Base-by-base conservation (phyloP, 116 monocot genomes). In the Dioscorea cayenensis region DNA sequence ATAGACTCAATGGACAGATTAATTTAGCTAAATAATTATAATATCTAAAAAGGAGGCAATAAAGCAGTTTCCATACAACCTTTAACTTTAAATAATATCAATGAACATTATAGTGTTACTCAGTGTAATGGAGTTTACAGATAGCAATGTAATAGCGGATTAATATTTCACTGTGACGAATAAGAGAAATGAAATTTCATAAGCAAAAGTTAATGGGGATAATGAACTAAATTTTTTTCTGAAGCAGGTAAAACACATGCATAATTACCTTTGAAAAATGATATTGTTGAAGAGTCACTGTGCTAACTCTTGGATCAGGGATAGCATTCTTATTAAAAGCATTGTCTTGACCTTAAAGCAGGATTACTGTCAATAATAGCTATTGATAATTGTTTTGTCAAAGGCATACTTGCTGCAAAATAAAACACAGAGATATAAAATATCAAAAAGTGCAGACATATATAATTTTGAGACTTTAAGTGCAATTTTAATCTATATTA, bases 241-340 rank as follows among this genome's bases (percentile, higher is more conserved):
- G 7, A 10, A 43, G 43, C 43, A 43, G 43, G 11, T 43, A 10
- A 43, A 18, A 16, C 18, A 55, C 11, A 14, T 11, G 9, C 1
- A 63, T 67, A 32, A 6, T 79, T 89, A 94, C 99, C 94, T 82
- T 89, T 82, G 76, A 99, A 87, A 81, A 99, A 87, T 50, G 89
- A 84, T 66, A 99, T 86, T 63, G 99, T 89, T 60, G 92, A 80
- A 62, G 99, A 64, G 99, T 94, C 66, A 94, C 85, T 32, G 94
- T 85, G 75, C 94, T 94, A 72, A 99, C 94, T 76, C 99, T 91
- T 74, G 99, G 84, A 78, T 94, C 87, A 68, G 99, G 94, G 70
- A 85, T 75, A 51, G 74, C 78, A 74, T 73, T 71, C 79, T 80
- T 89, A 61, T 81, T 84, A n/a, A 36, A 91, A 80, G 66, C 72